Percentiles rank a stretch among this genome's conserved stretches.
phyloP scores from a whole-genome alignment of 768 basidiomycete genomes.

The Pilatotrama ljubarskyi region DNA sequence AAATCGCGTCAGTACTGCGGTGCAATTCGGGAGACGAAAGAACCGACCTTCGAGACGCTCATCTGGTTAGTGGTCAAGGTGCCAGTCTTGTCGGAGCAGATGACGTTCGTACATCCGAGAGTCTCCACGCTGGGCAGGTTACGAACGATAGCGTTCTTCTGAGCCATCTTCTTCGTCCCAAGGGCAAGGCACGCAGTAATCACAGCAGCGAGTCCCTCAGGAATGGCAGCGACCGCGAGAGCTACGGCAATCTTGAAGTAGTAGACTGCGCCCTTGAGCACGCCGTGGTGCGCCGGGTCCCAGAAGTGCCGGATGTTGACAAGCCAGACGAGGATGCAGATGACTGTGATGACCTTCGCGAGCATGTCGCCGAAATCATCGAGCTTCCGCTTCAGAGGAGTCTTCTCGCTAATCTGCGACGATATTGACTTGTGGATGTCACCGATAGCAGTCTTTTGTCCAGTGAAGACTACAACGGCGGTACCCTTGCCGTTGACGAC shows the following conservation, averaged over 20 bases:
- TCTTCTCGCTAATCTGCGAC: constrained; percentile 92
- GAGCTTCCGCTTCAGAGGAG: constrained; percentile 93
- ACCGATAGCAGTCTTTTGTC: constrained; percentile 87
- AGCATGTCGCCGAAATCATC: constrained; percentile 98
- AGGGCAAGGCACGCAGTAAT: constrained; percentile 96
- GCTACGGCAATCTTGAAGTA: constrained; percentile 99
- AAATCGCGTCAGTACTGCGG: not conserved
- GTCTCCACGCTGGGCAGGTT: constrained; percentile 98
- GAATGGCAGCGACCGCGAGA: constrained; percentile 97
- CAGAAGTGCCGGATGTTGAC: constrained; percentile 96
- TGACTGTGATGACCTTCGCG: constrained; percentile 96
- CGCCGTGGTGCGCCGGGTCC: constrained; percentile 92
- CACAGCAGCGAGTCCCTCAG: constrained; percentile 97
- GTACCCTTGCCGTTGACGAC: constrained; percentile 91
- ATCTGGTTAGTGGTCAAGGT: constrained; percentile 97
- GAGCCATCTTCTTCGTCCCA: constrained; percentile 99
- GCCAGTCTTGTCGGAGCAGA: constrained; percentile 98
- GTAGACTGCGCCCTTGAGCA: constrained; percentile 91
- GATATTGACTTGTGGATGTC: constrained; percentile 97
- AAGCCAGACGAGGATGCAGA: constrained; percentile 97
- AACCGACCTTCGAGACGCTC: constrained; percentile 79
- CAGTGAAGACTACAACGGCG: constrained; percentile 88
- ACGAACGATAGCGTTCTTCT: constrained; percentile 96
- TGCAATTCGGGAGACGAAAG: not conserved
- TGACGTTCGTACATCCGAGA: constrained; percentile 95